Base-by-base conservation (phyloP, 2,329 filamentous ascomycete genomes). In the Ascochyta fabae region DNA sequence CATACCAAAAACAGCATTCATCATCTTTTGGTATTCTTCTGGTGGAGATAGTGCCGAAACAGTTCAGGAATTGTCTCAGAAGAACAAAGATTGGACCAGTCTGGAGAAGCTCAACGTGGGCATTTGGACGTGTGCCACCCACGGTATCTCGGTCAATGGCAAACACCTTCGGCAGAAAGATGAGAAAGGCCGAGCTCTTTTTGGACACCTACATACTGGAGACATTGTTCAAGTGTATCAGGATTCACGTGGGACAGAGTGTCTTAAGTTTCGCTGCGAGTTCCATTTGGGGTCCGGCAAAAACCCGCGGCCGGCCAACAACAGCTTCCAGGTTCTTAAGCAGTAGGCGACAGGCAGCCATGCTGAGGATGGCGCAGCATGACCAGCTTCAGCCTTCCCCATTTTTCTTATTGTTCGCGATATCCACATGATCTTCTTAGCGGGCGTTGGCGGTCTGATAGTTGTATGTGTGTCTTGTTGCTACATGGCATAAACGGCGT, bases 1-100 rank as follows among this genome's bases (percentile, higher is more conserved):
- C 15, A 86, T 98, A 33, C 91, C 93, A 1, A 94, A 94, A 70
- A 88, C 88, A 60, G 92, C 91, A 0, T 86, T 96, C 64, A 88
- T 90, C 66, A 79, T 97, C 34, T 81, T 91, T 31, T 75, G 67
- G 59, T 73, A 70, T 48, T 71, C 66, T 6, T 85, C 95, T 27
- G 92, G 89, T 83, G 87, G 85, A 51, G 83, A 87, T 0, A 85
- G 84, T 10, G 88, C 88, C 54, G 88, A 91, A 53, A 80, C 81
- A 47, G 79, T 79, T 1, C 60, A 71, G 33, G 83, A 75, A 9
- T 47, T 74, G 8, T 72, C 70, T 1, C 71, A 75, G 40, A 62
- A 72, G 46, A 75, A 83, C 47, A 85, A 84, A 68, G 81, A 83
- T 53, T 87, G 81, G 79, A 81, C 78, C 9, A 75, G 75, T 15